These are phyloP conservation scores for Debaryomyces singareniensis DNA, from an alignment of 1,139 yeast genomes.

Conservation along the genomic window DNA sequence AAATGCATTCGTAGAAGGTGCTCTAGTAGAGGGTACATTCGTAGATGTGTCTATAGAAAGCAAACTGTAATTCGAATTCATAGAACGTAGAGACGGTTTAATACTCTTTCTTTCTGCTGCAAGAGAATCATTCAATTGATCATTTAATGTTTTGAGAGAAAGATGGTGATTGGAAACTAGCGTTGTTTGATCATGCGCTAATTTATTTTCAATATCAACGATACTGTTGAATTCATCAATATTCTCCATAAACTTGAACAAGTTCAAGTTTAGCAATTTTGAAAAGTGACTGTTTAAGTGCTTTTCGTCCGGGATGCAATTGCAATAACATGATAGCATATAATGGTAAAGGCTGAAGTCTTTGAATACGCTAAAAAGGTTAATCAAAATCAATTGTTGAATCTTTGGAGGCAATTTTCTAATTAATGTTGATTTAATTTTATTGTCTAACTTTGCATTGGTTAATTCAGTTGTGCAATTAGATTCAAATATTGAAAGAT, in stretches of 20 bases:
- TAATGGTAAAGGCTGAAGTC: conserved; percentile 31
- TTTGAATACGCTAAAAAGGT: conserved; percentile 29
- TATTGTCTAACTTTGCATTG: conserved; percentile 17
- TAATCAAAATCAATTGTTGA: conserved; percentile 29
- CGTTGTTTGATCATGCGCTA: conserved; percentile 26
- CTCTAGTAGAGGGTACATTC: not conserved
- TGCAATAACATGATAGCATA: conserved; percentile 37
- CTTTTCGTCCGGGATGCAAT: conserved; percentile 24
- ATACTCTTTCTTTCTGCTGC: not conserved
- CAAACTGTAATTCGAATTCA: not conserved
- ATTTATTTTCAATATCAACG: conserved; percentile 19
- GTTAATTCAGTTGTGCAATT: conserved; percentile 25
- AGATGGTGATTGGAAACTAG: conserved; percentile 28
- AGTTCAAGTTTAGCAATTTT: conserved; percentile 29
- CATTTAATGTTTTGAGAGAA: conserved; percentile 23
- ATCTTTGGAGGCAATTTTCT: conserved; percentile 30
- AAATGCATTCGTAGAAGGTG: too few relatives aligned
- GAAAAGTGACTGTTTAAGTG: conserved; percentile 33
- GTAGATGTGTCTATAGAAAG: not conserved
- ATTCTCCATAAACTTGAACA: conserved; percentile 35
- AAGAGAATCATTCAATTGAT: conserved; percentile 1
- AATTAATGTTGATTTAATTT: conserved; percentile 17
- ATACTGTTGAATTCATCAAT: conserved; percentile 26
- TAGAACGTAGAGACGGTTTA: not conserved
- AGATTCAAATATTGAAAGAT: conserved; percentile 28